Percentiles rank a stretch among this genome's conserved stretches.
Conservation (phyloP, 495 filamentous ascomycete genomes). For the Aspergillus saccharolyticus region DNA sequence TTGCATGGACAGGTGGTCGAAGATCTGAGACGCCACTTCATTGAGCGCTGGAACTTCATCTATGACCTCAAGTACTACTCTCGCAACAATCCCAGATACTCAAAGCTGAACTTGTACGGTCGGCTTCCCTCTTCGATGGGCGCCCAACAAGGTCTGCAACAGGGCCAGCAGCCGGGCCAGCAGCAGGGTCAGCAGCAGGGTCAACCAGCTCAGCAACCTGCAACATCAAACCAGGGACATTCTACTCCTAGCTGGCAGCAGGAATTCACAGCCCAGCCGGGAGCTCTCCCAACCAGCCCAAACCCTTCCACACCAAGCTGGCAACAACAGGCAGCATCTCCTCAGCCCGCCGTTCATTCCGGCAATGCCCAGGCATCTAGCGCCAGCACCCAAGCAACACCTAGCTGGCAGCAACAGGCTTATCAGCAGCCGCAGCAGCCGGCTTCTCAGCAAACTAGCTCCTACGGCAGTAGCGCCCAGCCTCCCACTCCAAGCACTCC, state of each 20-base stretch:
- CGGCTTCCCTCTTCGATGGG: slow-evolving; percentile 20
- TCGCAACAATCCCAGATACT: slow-evolving; percentile 59
- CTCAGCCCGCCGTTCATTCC: neutral
- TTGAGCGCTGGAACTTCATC: slow-evolving; percentile 91
- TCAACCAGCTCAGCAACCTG: neutral
- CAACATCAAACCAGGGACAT: neutral
- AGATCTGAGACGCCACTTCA: slow-evolving; percentile 74
- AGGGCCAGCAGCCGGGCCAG: neutral
- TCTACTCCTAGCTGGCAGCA: slow-evolving; percentile 9
- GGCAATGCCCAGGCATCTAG: neutral
- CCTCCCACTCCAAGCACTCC: slow-evolving; percentile 3
- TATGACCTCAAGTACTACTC: slow-evolving; percentile 75
- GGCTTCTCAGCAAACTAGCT: slow-evolving; percentile 8
- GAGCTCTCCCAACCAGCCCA: neutral
- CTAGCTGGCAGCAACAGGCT: slow-evolving; percentile 2
- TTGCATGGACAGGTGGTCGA: slow-evolving; percentile 74
- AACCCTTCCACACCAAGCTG: slow-evolving; percentile 8
- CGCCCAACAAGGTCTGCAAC: slow-evolving; percentile 12
- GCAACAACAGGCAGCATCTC: slow-evolving; percentile 11
- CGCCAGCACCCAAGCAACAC: neutral
- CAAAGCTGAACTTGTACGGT: slow-evolving; percentile 42
- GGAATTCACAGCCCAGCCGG: slow-evolving; percentile 8
- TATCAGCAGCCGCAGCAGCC: slow-evolving; percentile 15
- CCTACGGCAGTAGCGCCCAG: slow-evolving; percentile 4
- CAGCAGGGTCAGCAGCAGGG: slow-evolving; percentile 1